Evolutionary conservation across 2,329 filamentous ascomycete species (phyloP).

Genomic region (Chaetothyriales sp.): DNA sequence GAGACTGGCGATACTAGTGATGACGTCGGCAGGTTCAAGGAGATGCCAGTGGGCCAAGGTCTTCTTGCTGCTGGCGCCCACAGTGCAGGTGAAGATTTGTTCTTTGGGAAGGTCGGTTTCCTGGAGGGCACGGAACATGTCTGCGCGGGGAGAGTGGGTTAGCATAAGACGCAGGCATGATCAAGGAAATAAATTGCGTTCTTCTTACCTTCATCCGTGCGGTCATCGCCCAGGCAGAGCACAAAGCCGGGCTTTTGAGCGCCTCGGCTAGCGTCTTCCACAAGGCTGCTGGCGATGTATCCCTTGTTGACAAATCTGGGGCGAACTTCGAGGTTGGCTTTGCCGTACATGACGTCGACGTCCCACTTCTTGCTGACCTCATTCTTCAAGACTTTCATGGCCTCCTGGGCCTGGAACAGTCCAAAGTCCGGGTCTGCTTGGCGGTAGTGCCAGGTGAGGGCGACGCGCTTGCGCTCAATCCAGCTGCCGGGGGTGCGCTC

Average conservation of each 20-base stretch:
- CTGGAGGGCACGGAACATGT: slow-evolving; percentile 70
- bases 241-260: slow-evolving; percentile 62
- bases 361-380: slow-evolving; percentile 70
- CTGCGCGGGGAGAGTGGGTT: slow-evolving; percentile 26
- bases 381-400: slow-evolving; percentile 65
- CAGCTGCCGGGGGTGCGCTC: slow-evolving; percentile 79
- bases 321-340: slow-evolving; percentile 93
- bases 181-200: background rate
- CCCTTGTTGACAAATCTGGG: slow-evolving; percentile 97
- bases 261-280: slow-evolving; percentile 53
- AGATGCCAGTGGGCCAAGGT: slow-evolving; percentile 85
- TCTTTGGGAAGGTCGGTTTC: slow-evolving; percentile 43
- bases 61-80: slow-evolving; percentile 82
- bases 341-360: slow-evolving; percentile 91
- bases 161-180: slow-evolving; percentile 1
- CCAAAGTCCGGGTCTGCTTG: slow-evolving; percentile 78
- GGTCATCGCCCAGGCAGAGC: slow-evolving; percentile 85
- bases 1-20: slow-evolving; percentile 41
- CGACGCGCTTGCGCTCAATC: slow-evolving; percentile 86
- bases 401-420: slow-evolving; percentile 63
- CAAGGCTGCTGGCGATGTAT: slow-evolving; percentile 75
- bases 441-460: slow-evolving; percentile 94
- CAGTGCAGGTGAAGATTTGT: slow-evolving; percentile 78
- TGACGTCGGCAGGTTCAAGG: slow-evolving; percentile 75
- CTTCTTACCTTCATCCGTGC: slow-evolving; percentile 77